Conservation (phyloP, 2,329 filamentous ascomycete genomes). For the Dactylellina sp. region DNA sequence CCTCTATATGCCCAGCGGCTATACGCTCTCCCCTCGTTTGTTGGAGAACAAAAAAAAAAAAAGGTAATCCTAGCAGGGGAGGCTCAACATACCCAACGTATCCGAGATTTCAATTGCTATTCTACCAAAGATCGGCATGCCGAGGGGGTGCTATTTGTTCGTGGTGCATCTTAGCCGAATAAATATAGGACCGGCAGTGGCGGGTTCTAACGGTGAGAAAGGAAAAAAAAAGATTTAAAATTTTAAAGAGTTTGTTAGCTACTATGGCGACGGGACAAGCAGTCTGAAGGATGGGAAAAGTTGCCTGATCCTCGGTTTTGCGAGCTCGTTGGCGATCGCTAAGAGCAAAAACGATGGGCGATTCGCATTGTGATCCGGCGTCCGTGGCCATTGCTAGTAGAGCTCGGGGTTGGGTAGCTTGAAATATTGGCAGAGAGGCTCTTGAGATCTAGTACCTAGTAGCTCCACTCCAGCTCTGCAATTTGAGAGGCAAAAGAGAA, state of each 20-base stretch:
- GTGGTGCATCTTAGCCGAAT: constrained; percentile 20
- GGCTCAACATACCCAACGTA: constrained; percentile 9
- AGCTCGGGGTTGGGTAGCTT: constrained; percentile 7
- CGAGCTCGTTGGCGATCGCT: constrained; percentile 11
- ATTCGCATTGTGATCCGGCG: not conserved
- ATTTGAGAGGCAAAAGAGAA: too few relatives aligned
- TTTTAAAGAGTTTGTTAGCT: not conserved
- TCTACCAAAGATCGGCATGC: constrained; percentile 49
- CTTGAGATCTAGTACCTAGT: not conserved
- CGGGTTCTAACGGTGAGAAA: constrained; percentile 1
- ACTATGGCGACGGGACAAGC: constrained; percentile 7
- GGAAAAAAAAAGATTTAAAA: not conserved
- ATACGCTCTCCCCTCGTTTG: too few relatives aligned
- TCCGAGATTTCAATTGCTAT: constrained; percentile 51
- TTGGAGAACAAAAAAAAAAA: too few relatives aligned
- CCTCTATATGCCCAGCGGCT: not conserved
- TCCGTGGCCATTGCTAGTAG: not conserved
- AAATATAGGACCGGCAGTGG: constrained; percentile 27
- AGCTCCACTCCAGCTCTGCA: too few relatives aligned
- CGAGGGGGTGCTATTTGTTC: constrained; percentile 7
- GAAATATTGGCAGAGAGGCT: constrained; percentile 6
- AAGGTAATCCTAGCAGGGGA: too few relatives aligned
- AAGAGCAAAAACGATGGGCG: not conserved
- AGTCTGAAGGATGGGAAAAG: not conserved
- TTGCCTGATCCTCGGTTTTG: too few relatives aligned